Conservation (phyloP, 371 early-diverging fungal species). For the Mortierella sp. region DNA sequence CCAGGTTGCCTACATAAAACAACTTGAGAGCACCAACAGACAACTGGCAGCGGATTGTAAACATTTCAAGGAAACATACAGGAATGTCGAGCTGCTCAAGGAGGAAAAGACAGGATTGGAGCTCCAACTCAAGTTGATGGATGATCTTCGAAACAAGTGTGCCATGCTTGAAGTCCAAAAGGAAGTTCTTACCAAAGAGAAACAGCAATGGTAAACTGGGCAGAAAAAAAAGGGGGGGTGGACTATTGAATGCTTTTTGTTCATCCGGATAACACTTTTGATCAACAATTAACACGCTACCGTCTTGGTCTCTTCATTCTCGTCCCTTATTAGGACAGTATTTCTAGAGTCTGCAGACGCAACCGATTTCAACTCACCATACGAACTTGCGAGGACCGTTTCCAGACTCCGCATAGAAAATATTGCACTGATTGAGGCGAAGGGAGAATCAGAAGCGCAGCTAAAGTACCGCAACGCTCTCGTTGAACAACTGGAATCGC, state of each 20-base stretch:
- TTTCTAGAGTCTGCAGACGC: constrained; percentile 35
- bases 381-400: constrained; percentile 43
- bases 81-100: constrained; percentile 52
- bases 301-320: neutral
- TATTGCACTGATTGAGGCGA: constrained; percentile 26
- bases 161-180: constrained; percentile 54
- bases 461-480: constrained; percentile 28
- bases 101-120: constrained; percentile 50
- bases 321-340: constrained; percentile 27
- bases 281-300: too few species aligned
- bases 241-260: too few species aligned
- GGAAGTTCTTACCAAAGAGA: constrained; percentile 50
- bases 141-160: constrained; percentile 45
- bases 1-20: constrained; percentile 47
- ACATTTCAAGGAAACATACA: constrained; percentile 53
- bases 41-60: constrained; percentile 47
- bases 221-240: too few species aligned
- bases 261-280: too few species aligned
- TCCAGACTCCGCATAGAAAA: constrained; percentile 42
- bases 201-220: constrained; percentile 51
- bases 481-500: constrained; percentile 26
- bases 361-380: constrained; percentile 46
- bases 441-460: constrained; percentile 24
- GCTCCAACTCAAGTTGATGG: constrained; percentile 41
- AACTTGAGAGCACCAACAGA: constrained; percentile 51